Evolutionary conservation across 192 early-diverging fungal genomes (phyloP).

Genomic region (Rhizoclosmatium globosum): DNA sequence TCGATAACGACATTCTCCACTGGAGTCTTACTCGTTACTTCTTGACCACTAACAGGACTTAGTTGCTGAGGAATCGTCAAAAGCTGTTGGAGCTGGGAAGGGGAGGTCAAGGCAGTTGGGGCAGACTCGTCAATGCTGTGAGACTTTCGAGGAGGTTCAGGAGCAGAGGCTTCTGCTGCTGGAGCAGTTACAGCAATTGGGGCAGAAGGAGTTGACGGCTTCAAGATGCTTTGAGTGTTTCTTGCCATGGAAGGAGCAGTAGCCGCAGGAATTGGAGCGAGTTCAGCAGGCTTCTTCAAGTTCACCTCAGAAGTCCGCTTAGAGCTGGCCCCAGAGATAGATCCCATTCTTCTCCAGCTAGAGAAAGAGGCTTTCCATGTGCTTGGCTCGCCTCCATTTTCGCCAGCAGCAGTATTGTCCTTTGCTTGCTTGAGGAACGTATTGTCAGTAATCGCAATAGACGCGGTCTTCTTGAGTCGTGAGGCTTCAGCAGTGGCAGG

Average conservation of each 20-base stretch:
- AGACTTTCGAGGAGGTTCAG: no score
- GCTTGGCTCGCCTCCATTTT: constrained; percentile 18
- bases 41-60: not conserved
- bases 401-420: not conserved
- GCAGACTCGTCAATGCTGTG: no score
- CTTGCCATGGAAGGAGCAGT: not conserved
- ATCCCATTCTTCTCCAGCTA: constrained; percentile 33
- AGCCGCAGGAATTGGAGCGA: not conserved
- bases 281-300: not conserved
- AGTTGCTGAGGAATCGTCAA: not conserved
- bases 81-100: not conserved
- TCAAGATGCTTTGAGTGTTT: not conserved
- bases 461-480: constrained; percentile 14
- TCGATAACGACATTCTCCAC: constrained; percentile 27
- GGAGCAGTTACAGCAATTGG: not conserved
- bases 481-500: not conserved
- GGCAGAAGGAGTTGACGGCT: not conserved
- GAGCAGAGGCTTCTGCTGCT: not conserved
- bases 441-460: constrained; percentile 2
- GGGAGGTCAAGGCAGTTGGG: not conserved
- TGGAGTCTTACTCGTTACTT: constrained; percentile 7
- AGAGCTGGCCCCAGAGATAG: constrained; percentile 12
- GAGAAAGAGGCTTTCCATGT: constrained; percentile 32
- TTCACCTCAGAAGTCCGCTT: not conserved
- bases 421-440: not conserved